These are phyloP conservation scores for Candida xiaguanensis DNA, from an alignment of 805 yeast genomes.

Conservation along the genomic window DNA sequence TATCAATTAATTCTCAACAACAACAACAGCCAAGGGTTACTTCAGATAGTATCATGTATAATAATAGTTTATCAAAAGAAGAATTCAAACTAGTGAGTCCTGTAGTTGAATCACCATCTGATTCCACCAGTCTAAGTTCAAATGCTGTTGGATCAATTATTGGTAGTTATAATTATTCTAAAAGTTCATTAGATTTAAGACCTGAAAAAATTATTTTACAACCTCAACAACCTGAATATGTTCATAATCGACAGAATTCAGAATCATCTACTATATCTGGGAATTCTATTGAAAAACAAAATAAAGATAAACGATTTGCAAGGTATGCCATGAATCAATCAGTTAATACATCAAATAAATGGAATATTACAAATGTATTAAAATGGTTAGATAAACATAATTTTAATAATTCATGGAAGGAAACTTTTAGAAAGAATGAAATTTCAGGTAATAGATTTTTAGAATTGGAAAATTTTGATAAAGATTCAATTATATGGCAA, in stretches of 20 bases:
- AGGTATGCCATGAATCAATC: slow-evolving; percentile 40
- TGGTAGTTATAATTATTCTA: slow-evolving; percentile 26
- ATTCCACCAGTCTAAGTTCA: slow-evolving; percentile 15
- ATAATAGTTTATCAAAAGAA: slow-evolving; percentile 1
- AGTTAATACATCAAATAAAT: slow-evolving; percentile 32
- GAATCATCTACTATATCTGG: slow-evolving; percentile 33
- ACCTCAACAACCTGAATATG: neutral
- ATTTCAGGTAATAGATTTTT: slow-evolving; percentile 63
- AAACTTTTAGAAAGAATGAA: slow-evolving; percentile 53
- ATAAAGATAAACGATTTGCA: slow-evolving; percentile 38
- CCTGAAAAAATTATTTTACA: neutral
- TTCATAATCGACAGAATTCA: slow-evolving; percentile 31
- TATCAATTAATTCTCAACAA: slow-evolving; percentile 1
- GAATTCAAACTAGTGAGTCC: slow-evolving; percentile 13
- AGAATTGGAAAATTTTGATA: slow-evolving; percentile 64
- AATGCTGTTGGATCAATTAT: slow-evolving; percentile 26
- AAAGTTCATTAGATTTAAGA: slow-evolving; percentile 16
- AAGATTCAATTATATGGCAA: slow-evolving; percentile 42
- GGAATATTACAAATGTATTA: slow-evolving; percentile 68
- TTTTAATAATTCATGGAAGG: slow-evolving; percentile 74
- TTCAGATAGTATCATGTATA: slow-evolving; percentile 22
- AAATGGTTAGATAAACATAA: slow-evolving; percentile 66
- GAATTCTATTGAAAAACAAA: slow-evolving; percentile 24
- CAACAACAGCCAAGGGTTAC: slow-evolving; percentile 10
- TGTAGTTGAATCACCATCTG: slow-evolving; percentile 14